Conservation (phyloP, 495 filamentous ascomycete species). For the Parmelia sp. region DNA sequence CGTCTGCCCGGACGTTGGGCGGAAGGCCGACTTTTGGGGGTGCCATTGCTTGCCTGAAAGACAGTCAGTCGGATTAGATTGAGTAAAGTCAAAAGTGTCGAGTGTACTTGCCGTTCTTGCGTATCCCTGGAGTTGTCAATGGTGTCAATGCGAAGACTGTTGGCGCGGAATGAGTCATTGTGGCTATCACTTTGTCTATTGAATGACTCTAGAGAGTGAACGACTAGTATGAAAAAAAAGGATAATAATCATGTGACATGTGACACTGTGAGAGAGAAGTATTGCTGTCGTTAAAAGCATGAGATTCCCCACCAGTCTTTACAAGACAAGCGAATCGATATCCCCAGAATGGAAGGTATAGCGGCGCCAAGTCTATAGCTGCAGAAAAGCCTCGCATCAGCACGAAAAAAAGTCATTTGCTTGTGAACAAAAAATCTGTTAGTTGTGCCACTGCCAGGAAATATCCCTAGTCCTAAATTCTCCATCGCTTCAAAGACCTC, state of each 20-base stretch:
- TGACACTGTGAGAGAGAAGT: background rate
- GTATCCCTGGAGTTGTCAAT: slow-evolving; percentile 45
- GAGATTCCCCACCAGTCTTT: background rate
- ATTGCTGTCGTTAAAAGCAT: background rate
- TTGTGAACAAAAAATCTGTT: too few relatives aligned
- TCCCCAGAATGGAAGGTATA: background rate
- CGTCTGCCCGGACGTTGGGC: slow-evolving; percentile 66
- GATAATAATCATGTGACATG: background rate
- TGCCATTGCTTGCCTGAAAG: slow-evolving; percentile 93
- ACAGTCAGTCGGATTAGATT: slow-evolving; percentile 2
- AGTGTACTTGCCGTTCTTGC: slow-evolving; percentile 52
- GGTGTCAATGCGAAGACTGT: slow-evolving; percentile 17
- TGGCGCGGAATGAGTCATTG: background rate
- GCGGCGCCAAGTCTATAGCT: background rate
- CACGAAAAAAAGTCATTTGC: too few relatives aligned
- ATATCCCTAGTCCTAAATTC: too few relatives aligned
- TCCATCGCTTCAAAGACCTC: background rate
- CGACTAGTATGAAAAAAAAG: background rate
- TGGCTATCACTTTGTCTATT: background rate
- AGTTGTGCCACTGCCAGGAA: too few relatives aligned
- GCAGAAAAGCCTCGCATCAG: background rate
- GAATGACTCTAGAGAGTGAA: background rate
- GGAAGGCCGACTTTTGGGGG: slow-evolving; percentile 72
- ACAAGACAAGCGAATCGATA: background rate
- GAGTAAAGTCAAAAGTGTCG: background rate